Evolutionary conservation across 2,329 filamentous ascomycete genomes (phyloP).

Genomic region (Claviceps humidiphila): DNA sequence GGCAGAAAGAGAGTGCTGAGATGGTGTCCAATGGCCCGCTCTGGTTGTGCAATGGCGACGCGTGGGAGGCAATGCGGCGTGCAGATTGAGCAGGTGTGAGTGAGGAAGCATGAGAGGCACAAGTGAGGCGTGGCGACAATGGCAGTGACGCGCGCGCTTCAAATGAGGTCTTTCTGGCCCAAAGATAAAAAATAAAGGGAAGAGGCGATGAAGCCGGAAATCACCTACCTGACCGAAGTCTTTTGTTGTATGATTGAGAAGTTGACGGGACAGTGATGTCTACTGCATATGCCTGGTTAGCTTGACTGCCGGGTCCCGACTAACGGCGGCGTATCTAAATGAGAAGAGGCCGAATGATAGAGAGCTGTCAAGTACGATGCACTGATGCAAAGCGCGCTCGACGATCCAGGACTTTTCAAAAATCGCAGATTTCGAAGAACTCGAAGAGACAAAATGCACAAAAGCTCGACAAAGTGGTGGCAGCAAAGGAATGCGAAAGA

Average conservation of each 20-base stretch:
- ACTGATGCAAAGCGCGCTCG: constrained; percentile 5
- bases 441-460: not conserved
- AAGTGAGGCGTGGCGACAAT: constrained; percentile 18
- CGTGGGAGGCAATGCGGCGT: not conserved
- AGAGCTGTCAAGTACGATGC: constrained; percentile 4
- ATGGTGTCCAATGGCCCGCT: too few species aligned
- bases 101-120: not conserved
- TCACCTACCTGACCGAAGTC: constrained; percentile 2
- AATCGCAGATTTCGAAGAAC: not conserved
- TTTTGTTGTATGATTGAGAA: constrained; percentile 5
- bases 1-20: too few species aligned
- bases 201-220: not conserved
- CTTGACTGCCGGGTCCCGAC: constrained; percentile 2
- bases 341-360: not conserved
- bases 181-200: not conserved
- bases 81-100: constrained; percentile 1
- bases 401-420: too few species aligned
- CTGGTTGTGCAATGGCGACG: not conserved
- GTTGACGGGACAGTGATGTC: constrained; percentile 11
- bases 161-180: constrained; percentile 5
- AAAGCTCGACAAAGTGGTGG: not conserved
- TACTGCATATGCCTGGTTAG: constrained; percentile 8
- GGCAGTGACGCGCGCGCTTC: not conserved
- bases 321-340: constrained; percentile 2
- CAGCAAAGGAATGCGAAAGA: not conserved